These are phyloP conservation scores for Aspergillus cejpii DNA, from an alignment of 2,329 filamentous ascomycete species.

Conservation along the genomic window DNA sequence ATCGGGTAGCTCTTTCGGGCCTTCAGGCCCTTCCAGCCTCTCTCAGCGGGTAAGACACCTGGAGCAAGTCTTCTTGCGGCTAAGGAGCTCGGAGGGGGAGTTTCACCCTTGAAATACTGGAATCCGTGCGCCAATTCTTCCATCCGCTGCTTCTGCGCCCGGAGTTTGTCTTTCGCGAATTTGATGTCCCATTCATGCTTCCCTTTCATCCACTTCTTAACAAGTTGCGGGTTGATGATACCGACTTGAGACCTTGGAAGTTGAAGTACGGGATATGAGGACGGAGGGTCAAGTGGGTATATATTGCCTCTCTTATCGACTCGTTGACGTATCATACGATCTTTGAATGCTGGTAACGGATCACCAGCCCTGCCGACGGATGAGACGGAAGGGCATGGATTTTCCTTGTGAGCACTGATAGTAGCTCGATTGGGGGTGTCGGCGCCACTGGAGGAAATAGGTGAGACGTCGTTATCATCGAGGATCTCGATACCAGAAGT, in stretches of 20 bases:
- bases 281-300: constrained; percentile 57
- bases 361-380: constrained; percentile 82
- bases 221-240: constrained; percentile 69
- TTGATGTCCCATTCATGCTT: constrained; percentile 66
- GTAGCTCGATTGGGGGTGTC: constrained; percentile 13
- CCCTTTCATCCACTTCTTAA: constrained; percentile 74
- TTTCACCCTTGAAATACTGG: constrained; percentile 65
- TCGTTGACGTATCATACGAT: constrained; percentile 87
- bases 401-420: constrained; percentile 8
- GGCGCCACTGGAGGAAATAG: constrained; percentile 57
- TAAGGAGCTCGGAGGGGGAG: constrained; percentile 75
- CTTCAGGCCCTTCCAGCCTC: constrained; percentile 50
- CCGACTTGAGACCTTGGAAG: constrained; percentile 63
- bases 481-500: constrained; percentile 71
- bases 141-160: constrained; percentile 65
- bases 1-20: constrained; percentile 65
- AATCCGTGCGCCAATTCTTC: constrained; percentile 68
- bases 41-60: constrained; percentile 24
- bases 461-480: constrained; percentile 68
- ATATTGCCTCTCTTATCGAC: constrained; percentile 73
- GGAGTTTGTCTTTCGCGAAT: constrained; percentile 62
- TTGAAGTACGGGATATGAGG: constrained; percentile 60
- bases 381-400: constrained; percentile 19
- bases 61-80: constrained; percentile 56
- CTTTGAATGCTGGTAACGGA: constrained; percentile 67